Evolutionary conservation across 2,329 filamentous ascomycete species (phyloP).

Genomic region (Fonsecaea nubica): DNA sequence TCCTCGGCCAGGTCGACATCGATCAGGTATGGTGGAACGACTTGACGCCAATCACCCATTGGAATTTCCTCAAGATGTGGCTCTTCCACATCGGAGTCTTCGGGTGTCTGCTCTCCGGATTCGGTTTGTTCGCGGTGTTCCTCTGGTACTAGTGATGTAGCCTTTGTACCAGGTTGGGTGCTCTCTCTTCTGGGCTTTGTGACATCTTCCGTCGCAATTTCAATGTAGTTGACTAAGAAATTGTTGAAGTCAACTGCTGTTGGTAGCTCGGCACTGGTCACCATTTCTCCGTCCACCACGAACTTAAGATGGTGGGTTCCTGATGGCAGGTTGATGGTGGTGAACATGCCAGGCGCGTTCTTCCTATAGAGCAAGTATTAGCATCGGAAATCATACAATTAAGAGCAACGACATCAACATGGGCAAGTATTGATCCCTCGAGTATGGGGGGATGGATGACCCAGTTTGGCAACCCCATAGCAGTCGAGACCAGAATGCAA

Average conservation of each 20-base stretch:
- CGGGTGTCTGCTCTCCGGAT: constrained; percentile 47
- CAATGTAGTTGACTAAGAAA: constrained; percentile 97
- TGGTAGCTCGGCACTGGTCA: constrained; percentile 82
- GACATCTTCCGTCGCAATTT: constrained; percentile 80
- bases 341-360: constrained; percentile 66
- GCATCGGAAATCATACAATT: not conserved
- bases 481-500: constrained; percentile 15
- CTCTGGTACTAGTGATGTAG: constrained; percentile 50
- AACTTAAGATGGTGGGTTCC: constrained; percentile 98
- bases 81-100: constrained; percentile 39
- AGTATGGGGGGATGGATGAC: not conserved
- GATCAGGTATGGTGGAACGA: constrained; percentile 82
- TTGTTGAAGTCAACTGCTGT: constrained; percentile 98
- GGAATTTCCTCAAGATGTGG: constrained; percentile 57
- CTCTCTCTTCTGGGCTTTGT: constrained; percentile 46
- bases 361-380: constrained; percentile 40
- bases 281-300: constrained; percentile 91
- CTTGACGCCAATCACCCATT: constrained; percentile 68
- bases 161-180: constrained; percentile 45
- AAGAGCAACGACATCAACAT: not conserved
- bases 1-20: constrained; percentile 89
- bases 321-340: constrained; percentile 81
- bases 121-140: constrained; percentile 41
- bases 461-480: constrained; percentile 13
- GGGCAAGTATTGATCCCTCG: constrained; percentile 5